A percentile compares a stretch with the other conserved stretches of the same genome.
Evolutionary conservation across 2,329 filamentous ascomycete genomes (phyloP).

Genomic region (Sclerotinia subarctica): DNA sequence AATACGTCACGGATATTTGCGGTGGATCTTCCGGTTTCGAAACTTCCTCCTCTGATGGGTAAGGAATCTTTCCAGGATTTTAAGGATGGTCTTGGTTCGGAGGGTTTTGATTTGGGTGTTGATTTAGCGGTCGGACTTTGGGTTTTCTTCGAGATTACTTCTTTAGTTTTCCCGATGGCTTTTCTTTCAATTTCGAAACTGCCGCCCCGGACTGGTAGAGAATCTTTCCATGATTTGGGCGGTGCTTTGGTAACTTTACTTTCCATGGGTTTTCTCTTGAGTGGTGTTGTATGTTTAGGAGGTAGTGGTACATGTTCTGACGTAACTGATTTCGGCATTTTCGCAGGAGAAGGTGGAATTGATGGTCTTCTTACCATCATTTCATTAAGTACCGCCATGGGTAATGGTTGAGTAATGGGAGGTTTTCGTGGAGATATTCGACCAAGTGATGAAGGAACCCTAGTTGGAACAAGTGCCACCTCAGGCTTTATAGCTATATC

Average conservation of each 20-base stretch:
- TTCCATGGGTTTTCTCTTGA: constrained; percentile 19
- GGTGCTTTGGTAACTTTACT: not conserved
- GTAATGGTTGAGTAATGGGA: constrained; percentile 26
- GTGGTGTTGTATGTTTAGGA: constrained; percentile 14
- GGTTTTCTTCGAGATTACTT: not conserved
- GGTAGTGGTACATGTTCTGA: not conserved
- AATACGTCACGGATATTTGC: not conserved
- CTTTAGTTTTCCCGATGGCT: not conserved
- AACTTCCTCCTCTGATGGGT: not conserved
- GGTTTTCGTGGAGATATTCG: constrained; percentile 27
- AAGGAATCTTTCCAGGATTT: constrained; percentile 9
- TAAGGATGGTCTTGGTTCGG: not conserved
- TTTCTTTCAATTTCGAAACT: constrained; percentile 9
- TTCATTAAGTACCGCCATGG: constrained; percentile 25
- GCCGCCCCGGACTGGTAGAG: not conserved
- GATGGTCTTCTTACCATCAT: constrained; percentile 24
- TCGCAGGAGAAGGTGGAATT: constrained; percentile 8
- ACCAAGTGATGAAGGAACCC: constrained; percentile 29
- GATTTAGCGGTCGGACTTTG: not conserved
- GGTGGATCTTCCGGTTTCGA: not conserved
- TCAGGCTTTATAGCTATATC: constrained; percentile 30
- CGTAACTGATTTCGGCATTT: not conserved
- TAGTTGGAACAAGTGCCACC: constrained; percentile 29
- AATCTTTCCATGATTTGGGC: not conserved
- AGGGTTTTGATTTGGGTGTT: not conserved